Evolutionary conservation across 495 filamentous ascomycete species (phyloP).

Genomic region (Penicillium herquei): DNA sequence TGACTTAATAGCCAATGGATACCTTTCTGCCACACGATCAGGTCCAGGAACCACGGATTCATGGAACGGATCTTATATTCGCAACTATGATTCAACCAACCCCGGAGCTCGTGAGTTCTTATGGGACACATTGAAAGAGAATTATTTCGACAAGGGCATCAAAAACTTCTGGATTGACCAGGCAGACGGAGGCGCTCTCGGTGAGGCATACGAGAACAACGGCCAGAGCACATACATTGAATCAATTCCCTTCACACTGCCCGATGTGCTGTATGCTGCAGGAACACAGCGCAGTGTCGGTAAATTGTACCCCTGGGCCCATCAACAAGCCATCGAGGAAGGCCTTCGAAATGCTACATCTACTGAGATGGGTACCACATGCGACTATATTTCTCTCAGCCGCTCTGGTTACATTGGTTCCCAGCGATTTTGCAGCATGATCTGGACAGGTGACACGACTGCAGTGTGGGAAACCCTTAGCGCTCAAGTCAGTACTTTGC

Average conservation of each 20-base stretch:
- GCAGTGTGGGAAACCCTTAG: conserved; percentile 31
- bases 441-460: conserved; percentile 33
- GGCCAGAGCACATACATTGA: conserved; percentile 29
- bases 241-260: conserved; percentile 25
- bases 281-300: conserved; percentile 27
- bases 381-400: conserved; percentile 26
- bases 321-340: conserved; percentile 31
- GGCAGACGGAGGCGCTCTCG: conserved; percentile 30
- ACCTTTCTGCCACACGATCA: conserved; percentile 24
- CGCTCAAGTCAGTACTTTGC: conserved; percentile 24
- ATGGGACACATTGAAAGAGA: conserved; percentile 24
- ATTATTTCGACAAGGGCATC: conserved; percentile 30
- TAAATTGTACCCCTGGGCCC: conserved; percentile 32
- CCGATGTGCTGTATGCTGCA: conserved; percentile 26
- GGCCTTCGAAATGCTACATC: conserved; percentile 26
- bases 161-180: conserved; percentile 36
- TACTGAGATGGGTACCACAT: conserved; percentile 16
- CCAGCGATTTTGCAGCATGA: conserved; percentile 31
- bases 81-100: conserved; percentile 34
- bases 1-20: conserved; percentile 27
- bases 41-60: conserved; percentile 29
- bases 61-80: conserved; percentile 33
- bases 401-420: conserved; percentile 33
- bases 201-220: conserved; percentile 33
- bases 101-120: conserved; percentile 19